phyloP scores from a whole-genome alignment of 768 basidiomycete genomes.

The Asterophora parasitica region DNA sequence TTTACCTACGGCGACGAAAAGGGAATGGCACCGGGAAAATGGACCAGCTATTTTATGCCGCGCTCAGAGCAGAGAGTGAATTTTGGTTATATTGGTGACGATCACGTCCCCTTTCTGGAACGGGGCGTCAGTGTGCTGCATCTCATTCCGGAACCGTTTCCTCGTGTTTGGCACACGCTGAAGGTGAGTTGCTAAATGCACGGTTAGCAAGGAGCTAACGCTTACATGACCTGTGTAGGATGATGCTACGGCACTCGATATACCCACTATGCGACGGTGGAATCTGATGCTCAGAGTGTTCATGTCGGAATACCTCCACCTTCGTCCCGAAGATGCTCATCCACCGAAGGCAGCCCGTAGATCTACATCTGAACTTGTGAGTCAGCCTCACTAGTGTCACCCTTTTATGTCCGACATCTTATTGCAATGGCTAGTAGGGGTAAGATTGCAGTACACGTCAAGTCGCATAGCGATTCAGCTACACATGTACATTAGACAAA shows the following conservation, averaged over 20 bases:
- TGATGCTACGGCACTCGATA: constrained; percentile 80
- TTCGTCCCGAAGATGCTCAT: constrained; percentile 45
- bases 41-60: constrained; percentile 64
- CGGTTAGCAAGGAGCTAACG: not conserved
- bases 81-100: constrained; percentile 75
- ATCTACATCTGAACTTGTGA: constrained; percentile 45
- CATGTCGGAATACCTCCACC: constrained; percentile 82
- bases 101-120: constrained; percentile 86
- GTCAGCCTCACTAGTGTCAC: constrained; percentile 17
- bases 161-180: constrained; percentile 82
- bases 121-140: constrained; percentile 87
- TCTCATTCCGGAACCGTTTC: constrained; percentile 87
- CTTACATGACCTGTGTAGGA: constrained; percentile 50
- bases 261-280: constrained; percentile 86
- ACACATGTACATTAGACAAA: constrained; percentile 7
- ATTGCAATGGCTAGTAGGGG: constrained; percentile 17
- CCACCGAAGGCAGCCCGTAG: constrained; percentile 26
- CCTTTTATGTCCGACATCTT: not conserved
- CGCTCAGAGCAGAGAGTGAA: constrained; percentile 36
- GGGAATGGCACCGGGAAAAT: constrained; percentile 42
- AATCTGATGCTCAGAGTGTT: constrained; percentile 84
- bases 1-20: constrained; percentile 46
- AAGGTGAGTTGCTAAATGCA: constrained; percentile 40
- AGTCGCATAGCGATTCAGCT: not conserved
- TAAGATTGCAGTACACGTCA: constrained; percentile 1